phyloP scores from a whole-genome alignment of 306 rosid genomes.

The Gillenia trifoliata region DNA sequence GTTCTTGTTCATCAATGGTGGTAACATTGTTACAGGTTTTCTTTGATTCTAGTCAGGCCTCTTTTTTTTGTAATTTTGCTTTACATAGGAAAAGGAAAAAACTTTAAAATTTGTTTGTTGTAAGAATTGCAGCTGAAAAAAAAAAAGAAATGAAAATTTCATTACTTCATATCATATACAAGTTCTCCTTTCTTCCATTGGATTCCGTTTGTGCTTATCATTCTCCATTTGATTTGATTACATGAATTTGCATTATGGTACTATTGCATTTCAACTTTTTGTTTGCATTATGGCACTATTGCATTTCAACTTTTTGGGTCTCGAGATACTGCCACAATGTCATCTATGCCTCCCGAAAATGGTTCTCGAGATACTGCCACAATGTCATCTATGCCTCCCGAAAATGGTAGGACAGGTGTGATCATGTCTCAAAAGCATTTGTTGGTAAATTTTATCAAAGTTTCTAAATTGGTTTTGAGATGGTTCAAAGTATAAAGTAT shows the following conservation, averaged over 20 bases:
- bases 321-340: too few relatives aligned
- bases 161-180: conserved; percentile 1
- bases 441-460: background rate
- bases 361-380: too few relatives aligned
- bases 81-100: background rate
- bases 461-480: background rate
- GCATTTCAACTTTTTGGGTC: background rate
- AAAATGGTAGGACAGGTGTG: background rate
- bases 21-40: conserved; percentile 29
- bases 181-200: background rate
- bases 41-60: conserved; percentile 5
- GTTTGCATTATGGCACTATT: background rate
- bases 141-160: conserved; percentile 28
- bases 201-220: background rate
- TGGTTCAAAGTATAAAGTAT: background rate
- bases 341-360: too few relatives aligned
- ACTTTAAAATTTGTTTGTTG: conserved; percentile 17
- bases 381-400: too few relatives aligned
- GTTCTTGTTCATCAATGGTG: conserved; percentile 99
- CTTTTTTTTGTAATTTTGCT: conserved; percentile 19
- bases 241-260: too few relatives aligned
- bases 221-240: too few relatives aligned
- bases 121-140: conserved; percentile 32
- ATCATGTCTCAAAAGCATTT: background rate
- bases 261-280: too few relatives aligned